These are phyloP conservation scores for Hypericum perforatum DNA, from an alignment of 345 rosid species.

Conservation along the genomic window DNA sequence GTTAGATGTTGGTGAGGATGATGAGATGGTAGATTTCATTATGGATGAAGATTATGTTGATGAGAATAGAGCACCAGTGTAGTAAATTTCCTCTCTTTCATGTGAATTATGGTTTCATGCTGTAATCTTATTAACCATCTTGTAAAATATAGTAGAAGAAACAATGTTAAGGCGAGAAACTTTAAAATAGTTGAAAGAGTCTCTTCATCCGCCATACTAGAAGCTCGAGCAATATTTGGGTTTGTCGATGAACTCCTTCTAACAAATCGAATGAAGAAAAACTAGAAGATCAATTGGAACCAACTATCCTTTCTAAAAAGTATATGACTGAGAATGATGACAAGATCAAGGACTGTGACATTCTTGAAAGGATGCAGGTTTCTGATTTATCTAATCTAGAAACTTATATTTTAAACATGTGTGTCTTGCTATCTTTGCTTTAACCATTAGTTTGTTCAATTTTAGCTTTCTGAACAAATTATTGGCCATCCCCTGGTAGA, in stretches of 20 bases:
- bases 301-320: slow-evolving; percentile 46
- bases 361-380: slow-evolving; percentile 14
- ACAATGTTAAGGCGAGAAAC: background rate
- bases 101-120: too few relatives aligned
- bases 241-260: background rate
- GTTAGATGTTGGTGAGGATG: too few relatives aligned
- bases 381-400: slow-evolving; percentile 2
- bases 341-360: slow-evolving; percentile 1
- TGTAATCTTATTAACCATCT: slow-evolving; percentile 66
- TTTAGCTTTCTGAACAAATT: slow-evolving; percentile 71
- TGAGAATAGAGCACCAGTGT: too few relatives aligned
- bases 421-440: slow-evolving; percentile 6
- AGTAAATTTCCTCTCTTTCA: too few relatives aligned
- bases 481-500: slow-evolving; percentile 61
- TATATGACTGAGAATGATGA: slow-evolving; percentile 2
- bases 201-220: slow-evolving; percentile 18
- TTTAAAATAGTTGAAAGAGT: slow-evolving; percentile 32
- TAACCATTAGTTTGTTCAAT: slow-evolving; percentile 4
- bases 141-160: too few relatives aligned
- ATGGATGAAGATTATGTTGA: too few relatives aligned
- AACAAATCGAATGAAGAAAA: background rate
- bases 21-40: too few relatives aligned
- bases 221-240: slow-evolving; percentile 1
- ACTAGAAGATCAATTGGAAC: slow-evolving; percentile 85
- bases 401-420: slow-evolving; percentile 11